Conservation (phyloP, 371 early-diverging fungal genomes). For the Lichtheimia hyalospora region DNA sequence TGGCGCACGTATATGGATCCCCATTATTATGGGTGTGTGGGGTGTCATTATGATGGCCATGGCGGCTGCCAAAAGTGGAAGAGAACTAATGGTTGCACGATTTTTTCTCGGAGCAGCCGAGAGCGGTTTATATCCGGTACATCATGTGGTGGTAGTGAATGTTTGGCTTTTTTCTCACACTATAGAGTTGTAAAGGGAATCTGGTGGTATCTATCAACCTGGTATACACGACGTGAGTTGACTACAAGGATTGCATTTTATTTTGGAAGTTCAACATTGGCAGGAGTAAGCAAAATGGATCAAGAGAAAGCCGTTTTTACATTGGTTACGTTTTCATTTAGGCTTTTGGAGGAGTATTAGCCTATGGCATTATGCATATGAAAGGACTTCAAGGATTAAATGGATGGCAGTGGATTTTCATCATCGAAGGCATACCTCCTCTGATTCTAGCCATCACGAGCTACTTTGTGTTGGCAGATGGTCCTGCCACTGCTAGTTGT, state of each 20-base stretch:
- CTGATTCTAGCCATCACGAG: constrained; percentile 56
- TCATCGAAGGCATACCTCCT: constrained; percentile 74
- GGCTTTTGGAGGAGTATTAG: constrained; percentile 13
- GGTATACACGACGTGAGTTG: constrained; percentile 62
- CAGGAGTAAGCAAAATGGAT: constrained; percentile 55
- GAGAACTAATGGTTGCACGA: constrained; percentile 55
- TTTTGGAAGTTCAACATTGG: constrained; percentile 60
- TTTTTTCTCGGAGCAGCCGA: constrained; percentile 76
- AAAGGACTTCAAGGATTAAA: constrained; percentile 44
- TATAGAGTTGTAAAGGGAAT: constrained; percentile 14
- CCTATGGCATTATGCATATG: constrained; percentile 60
- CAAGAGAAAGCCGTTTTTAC: neutral
- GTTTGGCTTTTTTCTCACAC: neutral
- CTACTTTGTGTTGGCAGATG: constrained; percentile 66
- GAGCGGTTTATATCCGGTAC: constrained; percentile 10
- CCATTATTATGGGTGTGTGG: constrained; percentile 35
- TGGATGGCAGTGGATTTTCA: constrained; percentile 72
- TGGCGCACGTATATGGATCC: constrained; percentile 71
- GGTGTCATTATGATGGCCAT: constrained; percentile 33
- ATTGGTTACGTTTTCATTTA: neutral
- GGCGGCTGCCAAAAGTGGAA: constrained; percentile 41
- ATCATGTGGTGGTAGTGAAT: neutral
- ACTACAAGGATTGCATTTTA: constrained; percentile 71
- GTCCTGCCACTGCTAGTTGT: constrained; percentile 61
- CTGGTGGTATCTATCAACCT: constrained; percentile 50